Evolutionary conservation across 495 filamentous ascomycete species (phyloP), one percentile per base, ranked within the genome.

Genomic region (Lophiotrema nucula): DNA sequence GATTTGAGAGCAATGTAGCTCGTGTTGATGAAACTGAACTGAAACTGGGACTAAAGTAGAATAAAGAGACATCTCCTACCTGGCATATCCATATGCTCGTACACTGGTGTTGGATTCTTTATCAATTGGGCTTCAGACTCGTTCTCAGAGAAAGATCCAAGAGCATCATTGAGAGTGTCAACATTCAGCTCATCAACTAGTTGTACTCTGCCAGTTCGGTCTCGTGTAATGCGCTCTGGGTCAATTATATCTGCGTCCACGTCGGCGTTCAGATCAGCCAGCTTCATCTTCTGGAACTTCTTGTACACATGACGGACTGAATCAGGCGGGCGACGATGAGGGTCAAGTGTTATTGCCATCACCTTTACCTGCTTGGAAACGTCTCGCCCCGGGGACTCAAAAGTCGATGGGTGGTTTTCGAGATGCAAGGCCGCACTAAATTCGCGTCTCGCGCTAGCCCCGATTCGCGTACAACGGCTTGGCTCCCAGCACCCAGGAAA

Each of bases 251-350:
- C 62, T 12, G 68, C 35, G 67, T 84, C 78, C 28, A 60, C 21
- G 18, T 79, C 72, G 11, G 85, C 69, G n/a, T n/a, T n/a, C n/a
- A n/a, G n/a, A 6, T 77, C 73, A 4, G 67, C 51, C 11, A 73
- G 48, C 0, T 68, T 64, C 52, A 77, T 71, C 26, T 73, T 78
- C 24, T 79, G 78, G 51, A 82, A 86, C 45, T 74, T 76, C 69
- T 92, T 95, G 75, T 84, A 92, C 41, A 81, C 68, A 35, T 73
- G 71, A 37, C 80, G 78, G 42, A 95, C 72, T 19, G 73, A 67
- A 31, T 86, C 80, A 12, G 88, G 88, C 18, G 89, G 87, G 48
- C 78, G 80, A 69, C 87, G 80, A 66, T 88, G 81, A 25, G 88
- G 82, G 68, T 90, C 83, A 10, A 90, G 73, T 4, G 33, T 16